phyloP scores from a whole-genome alignment of 108 stramenopile species.

The Nitzschia sp. region DNA sequence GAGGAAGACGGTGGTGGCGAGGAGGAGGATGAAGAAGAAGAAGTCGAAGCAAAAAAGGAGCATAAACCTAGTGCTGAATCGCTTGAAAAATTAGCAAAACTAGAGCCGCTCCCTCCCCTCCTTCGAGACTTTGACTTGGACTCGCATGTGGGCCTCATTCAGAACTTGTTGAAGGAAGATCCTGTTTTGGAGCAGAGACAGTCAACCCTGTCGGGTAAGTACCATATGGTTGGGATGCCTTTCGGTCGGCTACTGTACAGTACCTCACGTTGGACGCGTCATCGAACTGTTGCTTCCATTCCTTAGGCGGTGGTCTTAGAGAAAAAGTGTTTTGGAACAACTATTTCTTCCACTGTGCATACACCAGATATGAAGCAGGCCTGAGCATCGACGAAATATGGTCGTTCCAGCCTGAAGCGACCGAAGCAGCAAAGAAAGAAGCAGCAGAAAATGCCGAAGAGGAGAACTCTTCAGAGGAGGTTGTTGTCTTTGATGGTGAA shows the following conservation, averaged over 20 bases:
- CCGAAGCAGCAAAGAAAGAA: constrained; percentile 2
- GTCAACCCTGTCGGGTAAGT: constrained; percentile 55
- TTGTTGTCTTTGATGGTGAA: constrained; percentile 6
- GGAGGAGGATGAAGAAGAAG: constrained; percentile 18
- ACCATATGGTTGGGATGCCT: not conserved
- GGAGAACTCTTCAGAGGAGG: constrained; percentile 1
- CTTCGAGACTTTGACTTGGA: constrained; percentile 79
- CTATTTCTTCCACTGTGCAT: constrained; percentile 90
- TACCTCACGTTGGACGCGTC: not conserved
- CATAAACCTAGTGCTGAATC: constrained; percentile 44
- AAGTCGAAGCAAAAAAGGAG: constrained; percentile 23
- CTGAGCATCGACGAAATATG: constrained; percentile 89
- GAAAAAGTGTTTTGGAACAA: constrained; percentile 83
- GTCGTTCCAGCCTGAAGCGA: constrained; percentile 49
- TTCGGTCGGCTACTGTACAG: not conserved
- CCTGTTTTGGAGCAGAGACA: constrained; percentile 64
- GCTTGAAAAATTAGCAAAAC: constrained; percentile 59
- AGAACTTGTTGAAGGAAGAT: constrained; percentile 70
- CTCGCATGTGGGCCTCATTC: constrained; percentile 84
- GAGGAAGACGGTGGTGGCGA: constrained; percentile 31
- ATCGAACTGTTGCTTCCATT: no score
- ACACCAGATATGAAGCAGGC: constrained; percentile 81
- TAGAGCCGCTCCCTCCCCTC: constrained; percentile 73
- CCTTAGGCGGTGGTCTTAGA: constrained; percentile 54
- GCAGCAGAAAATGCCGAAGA: not conserved